Evolutionary conservation across 2,329 filamentous ascomycete genomes (phyloP).

Genomic region (Scedosporium aurantiacum): DNA sequence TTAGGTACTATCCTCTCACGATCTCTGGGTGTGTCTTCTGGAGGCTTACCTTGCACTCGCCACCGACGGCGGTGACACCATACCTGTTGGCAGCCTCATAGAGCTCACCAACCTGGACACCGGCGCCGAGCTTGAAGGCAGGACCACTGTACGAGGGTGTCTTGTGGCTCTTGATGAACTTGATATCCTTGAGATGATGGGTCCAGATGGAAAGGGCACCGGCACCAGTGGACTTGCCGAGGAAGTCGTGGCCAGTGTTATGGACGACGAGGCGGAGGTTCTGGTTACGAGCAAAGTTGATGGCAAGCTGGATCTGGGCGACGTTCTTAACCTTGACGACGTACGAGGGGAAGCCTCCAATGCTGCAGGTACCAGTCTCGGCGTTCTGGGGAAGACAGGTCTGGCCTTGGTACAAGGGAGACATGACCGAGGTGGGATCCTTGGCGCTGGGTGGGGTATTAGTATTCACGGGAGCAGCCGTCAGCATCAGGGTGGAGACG

Average conservation of each 20-base stretch:
- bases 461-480: constrained; percentile 14
- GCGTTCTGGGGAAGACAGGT: constrained; percentile 13
- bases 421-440: constrained; percentile 23
- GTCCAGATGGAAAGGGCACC: constrained; percentile 28
- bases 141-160: constrained; percentile 25
- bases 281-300: constrained; percentile 26
- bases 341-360: constrained; percentile 32
- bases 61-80: constrained; percentile 38
- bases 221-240: constrained; percentile 24
- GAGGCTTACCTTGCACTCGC: constrained; percentile 28
- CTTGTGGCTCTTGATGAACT: constrained; percentile 14
- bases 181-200: constrained; percentile 24
- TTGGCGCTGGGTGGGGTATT: constrained; percentile 6
- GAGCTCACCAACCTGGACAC: constrained; percentile 40
- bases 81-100: constrained; percentile 36
- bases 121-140: constrained; percentile 44
- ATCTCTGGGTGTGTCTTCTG: too few species aligned
- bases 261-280: constrained; percentile 25
- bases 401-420: constrained; percentile 10
- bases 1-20: not conserved
- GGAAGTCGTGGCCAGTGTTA: constrained; percentile 22
- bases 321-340: constrained; percentile 21
- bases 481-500: not conserved
- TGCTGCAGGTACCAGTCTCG: constrained; percentile 25
- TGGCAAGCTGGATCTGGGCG: constrained; percentile 19